These are phyloP conservation scores for Marchantia polymorpha DNA, from an alignment of 225 moss, liverwort and hornwort species.

Conservation along the genomic window DNA sequence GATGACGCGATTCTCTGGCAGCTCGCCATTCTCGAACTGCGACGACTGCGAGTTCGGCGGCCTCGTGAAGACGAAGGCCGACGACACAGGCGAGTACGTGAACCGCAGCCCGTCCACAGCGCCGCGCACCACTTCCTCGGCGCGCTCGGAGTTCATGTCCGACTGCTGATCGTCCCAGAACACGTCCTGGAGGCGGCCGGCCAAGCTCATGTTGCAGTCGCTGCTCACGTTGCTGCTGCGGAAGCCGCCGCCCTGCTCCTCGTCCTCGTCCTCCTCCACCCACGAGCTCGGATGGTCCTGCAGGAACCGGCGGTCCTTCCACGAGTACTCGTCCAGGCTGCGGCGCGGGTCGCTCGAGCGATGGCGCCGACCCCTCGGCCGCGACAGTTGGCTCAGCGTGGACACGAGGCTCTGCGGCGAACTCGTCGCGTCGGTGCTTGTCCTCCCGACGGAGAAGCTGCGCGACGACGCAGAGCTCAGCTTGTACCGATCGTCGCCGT, in stretches of 20 bases:
- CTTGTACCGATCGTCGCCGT: constrained; percentile 14
- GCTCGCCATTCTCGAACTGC: background rate
- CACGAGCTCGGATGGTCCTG: constrained; percentile 31
- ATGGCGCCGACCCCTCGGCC: background rate
- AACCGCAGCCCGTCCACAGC: constrained; percentile 42
- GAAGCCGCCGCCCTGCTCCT: background rate
- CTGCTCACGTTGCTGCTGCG: constrained; percentile 7
- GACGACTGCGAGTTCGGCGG: constrained; percentile 15
- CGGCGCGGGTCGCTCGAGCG: background rate
- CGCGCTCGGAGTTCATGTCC: constrained; percentile 23
- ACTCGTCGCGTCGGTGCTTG: constrained; percentile 7
- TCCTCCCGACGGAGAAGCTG: constrained; percentile 21
- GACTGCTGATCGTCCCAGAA: constrained; percentile 43
- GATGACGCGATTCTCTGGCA: background rate
- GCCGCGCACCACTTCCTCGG: constrained; percentile 38
- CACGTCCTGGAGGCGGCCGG: constrained; percentile 25
- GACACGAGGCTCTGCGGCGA: constrained; percentile 14
- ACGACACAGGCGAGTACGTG: constrained; percentile 49
- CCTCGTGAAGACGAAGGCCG: constrained; percentile 45
- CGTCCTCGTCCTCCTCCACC: constrained; percentile 4
- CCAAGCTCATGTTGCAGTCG: constrained; percentile 12
- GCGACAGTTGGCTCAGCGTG: background rate
- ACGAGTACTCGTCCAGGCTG: constrained; percentile 32
- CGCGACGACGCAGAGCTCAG: constrained; percentile 15
- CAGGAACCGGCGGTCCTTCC: constrained; percentile 28